Base-by-base conservation (phyloP, 768 basidiomycete genomes). In the Rhodosporidiobolus odoratus region DNA sequence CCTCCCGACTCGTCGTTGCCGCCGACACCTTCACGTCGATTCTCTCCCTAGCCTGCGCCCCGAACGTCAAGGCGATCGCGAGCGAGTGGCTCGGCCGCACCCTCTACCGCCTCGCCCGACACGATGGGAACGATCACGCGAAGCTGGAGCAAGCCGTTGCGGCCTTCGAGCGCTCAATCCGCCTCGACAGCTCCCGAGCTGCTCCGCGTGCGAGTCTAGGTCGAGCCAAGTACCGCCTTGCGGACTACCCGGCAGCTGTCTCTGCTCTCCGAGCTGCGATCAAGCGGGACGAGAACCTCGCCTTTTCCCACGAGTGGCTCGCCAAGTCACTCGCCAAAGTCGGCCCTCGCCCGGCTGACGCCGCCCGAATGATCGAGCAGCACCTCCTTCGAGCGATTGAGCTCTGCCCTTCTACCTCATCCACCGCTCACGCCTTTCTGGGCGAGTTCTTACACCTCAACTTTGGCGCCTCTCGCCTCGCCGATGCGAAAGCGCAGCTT, bases 221-320 rank as follows among this genome's bases (percentile, higher is more conserved):
- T 1, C 45, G 62, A 8, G 58, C 54, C 1, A n/a, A 43, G 47
- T 70, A 59, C 41, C 52, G 58, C 27, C 47, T 61, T 7, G 45
- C 62, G 12, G 65, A 74, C 34, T 61, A 15, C 35, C 3, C 4
- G 13, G 66, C 47, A 8, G 72, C 72, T 12, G 41, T 65, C 4
- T 12, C 25, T 6, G 37, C 65, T 25, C 62, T 74, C 13, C n/a
- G 52, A 16, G 41, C 45, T 12, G 68, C 68, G 8, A 7, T 74
- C 2, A 54, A 53, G 56, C 41, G 62, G 30, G 62, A 74, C 45
- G 65, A 66, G 9, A 6, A 3, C 57, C 65, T 64, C 9, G 61
- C 58, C 1, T 64, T 54, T 32, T 65, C 62, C 32, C 66, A 74
- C 54, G 72, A 74, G 48, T 70, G 37, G 52, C 62, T 74, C 37